phyloP scores from a whole-genome alignment of 1,284 basidiomycete species.

The Somion occarium region DNA sequence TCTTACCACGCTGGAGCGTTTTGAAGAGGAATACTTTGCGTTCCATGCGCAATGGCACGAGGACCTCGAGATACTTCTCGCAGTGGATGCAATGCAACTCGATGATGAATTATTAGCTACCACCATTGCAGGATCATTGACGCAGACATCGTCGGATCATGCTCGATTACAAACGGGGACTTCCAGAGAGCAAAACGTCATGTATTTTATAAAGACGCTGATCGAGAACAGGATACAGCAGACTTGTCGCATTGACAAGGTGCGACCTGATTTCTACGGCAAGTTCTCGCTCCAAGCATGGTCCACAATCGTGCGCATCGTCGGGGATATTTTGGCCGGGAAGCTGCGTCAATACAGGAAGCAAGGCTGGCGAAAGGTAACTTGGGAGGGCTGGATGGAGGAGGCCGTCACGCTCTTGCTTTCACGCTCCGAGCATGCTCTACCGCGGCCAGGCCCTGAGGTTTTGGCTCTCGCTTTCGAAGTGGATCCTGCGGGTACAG shows the following conservation, averaged over 20 bases:
- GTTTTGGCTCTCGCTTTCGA: background rate
- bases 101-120: constrained; percentile 2
- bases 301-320: background rate
- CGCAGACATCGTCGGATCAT: background rate
- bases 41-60: background rate
- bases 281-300: background rate
- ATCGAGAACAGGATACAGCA: background rate
- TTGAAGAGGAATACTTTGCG: background rate
- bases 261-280: background rate
- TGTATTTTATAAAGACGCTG: background rate
- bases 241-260: background rate
- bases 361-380: no score
- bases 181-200: background rate
- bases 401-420: background rate
- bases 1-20: background rate
- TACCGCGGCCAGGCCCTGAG: background rate
- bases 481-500: background rate
- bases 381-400: background rate
- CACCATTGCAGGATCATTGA: background rate
- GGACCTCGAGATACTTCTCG: background rate
- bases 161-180: background rate
- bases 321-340: background rate
- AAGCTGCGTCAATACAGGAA: background rate
- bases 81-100: constrained; percentile 1
- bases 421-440: background rate